Conservation (phyloP, 106 monocot species). For the Xerophyta viscosa region DNA sequence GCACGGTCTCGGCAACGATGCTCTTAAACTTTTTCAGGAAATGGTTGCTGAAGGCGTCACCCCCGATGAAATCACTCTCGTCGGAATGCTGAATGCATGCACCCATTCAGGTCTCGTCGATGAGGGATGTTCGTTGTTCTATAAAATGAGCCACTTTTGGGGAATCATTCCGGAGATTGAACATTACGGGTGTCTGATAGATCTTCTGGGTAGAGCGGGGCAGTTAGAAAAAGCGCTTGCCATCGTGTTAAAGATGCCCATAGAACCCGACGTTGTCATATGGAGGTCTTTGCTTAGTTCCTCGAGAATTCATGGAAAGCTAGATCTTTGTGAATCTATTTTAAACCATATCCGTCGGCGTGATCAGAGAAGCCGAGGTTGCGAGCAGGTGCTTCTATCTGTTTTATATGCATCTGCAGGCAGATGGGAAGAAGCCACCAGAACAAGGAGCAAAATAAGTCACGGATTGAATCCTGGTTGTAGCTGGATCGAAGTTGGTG, state of each 20-base stretch:
- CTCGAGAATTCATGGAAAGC: constrained; percentile 30
- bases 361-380: constrained; percentile 13
- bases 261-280: constrained; percentile 31
- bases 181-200: constrained; percentile 41
- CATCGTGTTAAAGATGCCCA: constrained; percentile 23
- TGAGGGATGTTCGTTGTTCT: constrained; percentile 22
- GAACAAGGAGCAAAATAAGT: constrained; percentile 14
- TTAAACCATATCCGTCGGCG: constrained; percentile 8
- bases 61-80: constrained; percentile 27
- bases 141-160: constrained; percentile 16
- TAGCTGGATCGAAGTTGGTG: constrained; percentile 38
- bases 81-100: constrained; percentile 38
- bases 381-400: constrained; percentile 30
- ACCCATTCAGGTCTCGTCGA: constrained; percentile 38
- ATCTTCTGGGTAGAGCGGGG: constrained; percentile 33
- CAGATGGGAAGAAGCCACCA: constrained; percentile 23
- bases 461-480: constrained; percentile 20
- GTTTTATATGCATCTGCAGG: constrained; percentile 28
- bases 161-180: constrained; percentile 21
- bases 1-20: constrained; percentile 29
- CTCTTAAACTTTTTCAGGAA: constrained; percentile 16
- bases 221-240: constrained; percentile 17
- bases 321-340: constrained; percentile 21
- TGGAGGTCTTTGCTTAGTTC: constrained; percentile 40
- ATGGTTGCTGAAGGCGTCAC: constrained; percentile 19